These are phyloP conservation scores for Xylaria sp. DNA, from an alignment of 2,329 filamentous ascomycete genomes.

Conservation along the genomic window DNA sequence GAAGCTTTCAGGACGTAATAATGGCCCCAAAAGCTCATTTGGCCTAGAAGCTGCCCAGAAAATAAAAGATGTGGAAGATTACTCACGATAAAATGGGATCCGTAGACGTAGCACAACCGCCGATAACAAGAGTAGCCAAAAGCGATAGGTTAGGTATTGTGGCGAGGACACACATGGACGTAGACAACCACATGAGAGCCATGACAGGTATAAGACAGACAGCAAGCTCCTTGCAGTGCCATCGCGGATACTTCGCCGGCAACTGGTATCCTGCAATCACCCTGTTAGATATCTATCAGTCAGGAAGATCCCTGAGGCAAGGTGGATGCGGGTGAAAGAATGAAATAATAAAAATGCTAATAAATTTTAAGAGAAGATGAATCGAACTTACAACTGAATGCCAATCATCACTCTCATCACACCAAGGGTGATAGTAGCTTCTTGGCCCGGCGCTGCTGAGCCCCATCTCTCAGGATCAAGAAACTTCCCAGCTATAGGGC, in stretches of 20 bases:
- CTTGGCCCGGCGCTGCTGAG: conserved; percentile 41
- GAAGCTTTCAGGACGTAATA: no score
- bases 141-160: conserved; percentile 61
- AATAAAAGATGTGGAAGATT: no score
- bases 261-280: conserved; percentile 67
- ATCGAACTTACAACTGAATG: conserved; percentile 55
- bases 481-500: conserved; percentile 60
- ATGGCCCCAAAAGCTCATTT: no score
- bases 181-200: conserved; percentile 67
- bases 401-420: conserved; percentile 65
- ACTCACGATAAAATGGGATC: conserved; percentile 68
- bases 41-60: no score
- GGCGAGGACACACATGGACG: conserved; percentile 59
- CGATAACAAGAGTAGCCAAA: conserved; percentile 61
- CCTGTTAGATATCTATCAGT: conserved; percentile 22
- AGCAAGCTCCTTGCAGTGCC: conserved; percentile 58
- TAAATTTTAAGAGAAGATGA: background rate
- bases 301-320: background rate
- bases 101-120: conserved; percentile 65
- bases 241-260: conserved; percentile 59
- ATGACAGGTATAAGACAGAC: conserved; percentile 64
- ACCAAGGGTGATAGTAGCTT: conserved; percentile 51
- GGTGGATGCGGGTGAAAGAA: background rate
- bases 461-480: conserved; percentile 52
- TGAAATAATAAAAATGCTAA: background rate